A percentile compares a stretch with the other conserved stretches of the same genome.
These are phyloP conservation scores for Magnusiomyces sp. DNA, from an alignment of 1,139 yeast species.

Conservation along the genomic window DNA sequence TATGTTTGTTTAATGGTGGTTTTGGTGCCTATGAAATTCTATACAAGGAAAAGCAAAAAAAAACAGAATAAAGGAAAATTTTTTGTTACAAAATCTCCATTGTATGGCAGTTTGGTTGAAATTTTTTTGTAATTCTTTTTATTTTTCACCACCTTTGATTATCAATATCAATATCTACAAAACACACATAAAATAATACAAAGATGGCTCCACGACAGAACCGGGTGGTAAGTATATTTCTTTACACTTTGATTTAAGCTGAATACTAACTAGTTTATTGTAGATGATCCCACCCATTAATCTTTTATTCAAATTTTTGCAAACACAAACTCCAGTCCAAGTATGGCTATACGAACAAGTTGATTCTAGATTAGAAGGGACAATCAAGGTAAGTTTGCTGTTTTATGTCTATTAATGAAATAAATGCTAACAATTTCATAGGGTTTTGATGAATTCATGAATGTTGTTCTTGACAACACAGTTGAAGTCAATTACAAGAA, in stretches of 20 bases:
- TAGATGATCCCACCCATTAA: slow-evolving; percentile 83
- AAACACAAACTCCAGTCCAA: slow-evolving; percentile 68
- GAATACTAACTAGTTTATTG: neutral
- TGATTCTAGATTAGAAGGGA: slow-evolving; percentile 70
- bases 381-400: slow-evolving; percentile 38
- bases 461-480: slow-evolving; percentile 87
- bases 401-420: neutral
- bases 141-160: too few species aligned
- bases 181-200: neutral
- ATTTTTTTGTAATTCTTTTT: too few species aligned
- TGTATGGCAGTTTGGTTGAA: too few species aligned
- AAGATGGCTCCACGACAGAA: slow-evolving; percentile 2
- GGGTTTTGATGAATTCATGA: slow-evolving; percentile 98
- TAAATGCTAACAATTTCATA: slow-evolving; percentile 18
- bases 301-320: slow-evolving; percentile 77
- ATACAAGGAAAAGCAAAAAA: too few species aligned
- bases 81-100: too few species aligned
- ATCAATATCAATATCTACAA: too few species aligned
- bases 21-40: too few species aligned
- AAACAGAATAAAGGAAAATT: too few species aligned
- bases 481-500: slow-evolving; percentile 47
- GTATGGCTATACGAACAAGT: slow-evolving; percentile 71
- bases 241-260: neutral
- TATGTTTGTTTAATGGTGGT: too few species aligned
- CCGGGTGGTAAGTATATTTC: neutral